A percentile compares a stretch with the other conserved stretches of the same genome.
Conservation (phyloP, 2,329 filamentous ascomycete species). For the Talaromyces verruculosus region DNA sequence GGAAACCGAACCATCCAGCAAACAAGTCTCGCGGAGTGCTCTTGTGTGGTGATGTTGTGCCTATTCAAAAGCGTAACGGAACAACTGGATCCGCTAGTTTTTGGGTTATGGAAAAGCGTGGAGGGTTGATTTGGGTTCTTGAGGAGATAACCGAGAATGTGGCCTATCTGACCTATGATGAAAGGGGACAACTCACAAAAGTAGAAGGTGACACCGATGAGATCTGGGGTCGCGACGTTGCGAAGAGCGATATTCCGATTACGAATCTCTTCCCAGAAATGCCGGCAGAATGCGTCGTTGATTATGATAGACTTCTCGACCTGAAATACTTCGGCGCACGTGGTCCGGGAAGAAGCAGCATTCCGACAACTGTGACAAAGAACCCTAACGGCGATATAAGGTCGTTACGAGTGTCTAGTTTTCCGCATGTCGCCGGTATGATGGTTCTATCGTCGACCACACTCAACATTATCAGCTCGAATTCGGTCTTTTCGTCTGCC, state of each 20-base stretch:
- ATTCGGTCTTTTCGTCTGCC: conserved; percentile 88
- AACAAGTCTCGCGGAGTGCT: conserved; percentile 84
- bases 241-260: conserved; percentile 70
- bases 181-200: conserved; percentile 70
- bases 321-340: conserved; percentile 81
- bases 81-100: conserved; percentile 87
- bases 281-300: conserved; percentile 67
- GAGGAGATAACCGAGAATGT: conserved; percentile 97
- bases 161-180: conserved; percentile 72
- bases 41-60: conserved; percentile 95
- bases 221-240: conserved; percentile 77
- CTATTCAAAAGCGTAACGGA: conserved; percentile 94
- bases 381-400: conserved; percentile 58
- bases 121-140: conserved; percentile 93
- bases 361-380: conserved; percentile 79
- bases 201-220: conserved; percentile 73
- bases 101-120: conserved; percentile 97
- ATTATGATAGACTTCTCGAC: conserved; percentile 71
- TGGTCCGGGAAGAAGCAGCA: conserved; percentile 72
- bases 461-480: conserved; percentile 84
- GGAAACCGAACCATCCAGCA: conserved; percentile 63
- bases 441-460: conserved; percentile 81
- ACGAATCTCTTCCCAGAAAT: conserved; percentile 77
- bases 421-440: conserved; percentile 96
- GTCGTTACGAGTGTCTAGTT: conserved; percentile 83